These are phyloP conservation scores for Protomyces macrosporus DNA, from an alignment of 1,139 yeast genomes.

Conservation along the genomic window DNA sequence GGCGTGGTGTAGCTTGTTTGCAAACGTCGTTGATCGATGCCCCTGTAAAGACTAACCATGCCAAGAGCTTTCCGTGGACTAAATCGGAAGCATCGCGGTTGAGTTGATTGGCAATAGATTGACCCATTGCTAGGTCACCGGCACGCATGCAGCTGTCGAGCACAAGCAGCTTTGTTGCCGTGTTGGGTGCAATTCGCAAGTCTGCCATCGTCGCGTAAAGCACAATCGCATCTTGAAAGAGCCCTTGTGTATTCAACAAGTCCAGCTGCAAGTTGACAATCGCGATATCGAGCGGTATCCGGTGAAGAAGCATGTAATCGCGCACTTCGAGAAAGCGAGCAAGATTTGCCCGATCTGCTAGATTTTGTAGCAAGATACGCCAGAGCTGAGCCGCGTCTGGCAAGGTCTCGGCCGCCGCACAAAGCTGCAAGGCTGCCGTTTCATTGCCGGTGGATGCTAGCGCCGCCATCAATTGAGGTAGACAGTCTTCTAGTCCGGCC, in stretches of 20 bases:
- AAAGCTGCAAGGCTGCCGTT: neutral
- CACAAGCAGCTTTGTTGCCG: neutral
- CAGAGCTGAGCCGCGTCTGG: neutral
- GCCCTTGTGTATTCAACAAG: neutral
- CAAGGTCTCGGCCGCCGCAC: neutral
- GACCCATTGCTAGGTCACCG: neutral
- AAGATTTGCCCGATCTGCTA: slow-evolving; percentile 3
- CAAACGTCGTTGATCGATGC: slow-evolving; percentile 1
- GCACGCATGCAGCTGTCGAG: slow-evolving; percentile 10
- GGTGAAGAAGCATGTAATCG: slow-evolving; percentile 3
- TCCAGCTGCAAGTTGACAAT: slow-evolving; percentile 14
- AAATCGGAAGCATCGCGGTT: neutral
- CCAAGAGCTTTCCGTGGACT: slow-evolving; percentile 1
- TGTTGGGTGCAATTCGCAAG: neutral
- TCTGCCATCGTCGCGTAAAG: slow-evolving; percentile 5
- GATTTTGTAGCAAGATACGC: slow-evolving; percentile 5
- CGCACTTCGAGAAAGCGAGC: slow-evolving; percentile 7
- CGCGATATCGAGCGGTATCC: neutral
- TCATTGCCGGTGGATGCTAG: neutral
- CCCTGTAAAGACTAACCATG: slow-evolving; percentile 9
- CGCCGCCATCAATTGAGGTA: neutral
- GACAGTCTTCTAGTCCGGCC: neutral
- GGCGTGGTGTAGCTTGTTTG: neutral
- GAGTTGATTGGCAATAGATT: neutral
- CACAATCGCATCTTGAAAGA: neutral